Base-by-base conservation (phyloP, 441 rosid genomes). In the Syzygium syzygioides region DNA sequence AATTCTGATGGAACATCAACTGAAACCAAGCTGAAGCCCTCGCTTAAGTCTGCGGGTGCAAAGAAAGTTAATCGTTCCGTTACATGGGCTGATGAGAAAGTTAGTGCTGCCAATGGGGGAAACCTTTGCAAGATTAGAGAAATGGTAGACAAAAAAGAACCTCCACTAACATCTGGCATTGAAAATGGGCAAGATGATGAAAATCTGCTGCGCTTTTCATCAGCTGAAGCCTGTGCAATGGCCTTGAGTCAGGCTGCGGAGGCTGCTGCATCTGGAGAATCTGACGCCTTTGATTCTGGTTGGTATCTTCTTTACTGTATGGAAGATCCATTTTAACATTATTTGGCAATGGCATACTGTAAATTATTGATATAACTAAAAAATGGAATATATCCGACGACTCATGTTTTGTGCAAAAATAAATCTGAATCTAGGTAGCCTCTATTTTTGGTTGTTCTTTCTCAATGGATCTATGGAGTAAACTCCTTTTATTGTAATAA, bases 201-300 rank as follows among this genome's bases (percentile, higher is more conserved):
- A 86, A 85, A 91, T 85, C 89, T 86, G 66, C 86, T 94, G 89
- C 93, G 91, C 68, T 88, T 93, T 87, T 93, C 92, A 55, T 97
- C 96, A 86, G 98, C 99, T 15, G 98, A 95, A 93, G 96, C 96
- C 53, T 95, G 96, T 87, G 98, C 96, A 79, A 45, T 86, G 90
- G 98, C 99, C 57, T 93, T 97, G 93, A 94, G 94, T 91, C 92
- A 92, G 90, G 98, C 99, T 89, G 97, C 96, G 28, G 98, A 94
- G 90, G 96, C 95, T 91, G 95, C 94, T 92, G 93, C 95, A 52
- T 91, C 94, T 85, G 96, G 96, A 89, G 92, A 93, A 88, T 92
- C 90, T 88, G 95, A 93, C 92, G 92, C 85, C 64, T 76, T 79
- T 88, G 93, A 95, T 90, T 95, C 95, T 32, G 92, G 99, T 98